Percentiles rank a stretch among this genome's conserved stretches.
These are phyloP conservation scores for Penicillium sumatraense DNA, from an alignment of 2,329 filamentous ascomycete genomes.

Conservation along the genomic window DNA sequence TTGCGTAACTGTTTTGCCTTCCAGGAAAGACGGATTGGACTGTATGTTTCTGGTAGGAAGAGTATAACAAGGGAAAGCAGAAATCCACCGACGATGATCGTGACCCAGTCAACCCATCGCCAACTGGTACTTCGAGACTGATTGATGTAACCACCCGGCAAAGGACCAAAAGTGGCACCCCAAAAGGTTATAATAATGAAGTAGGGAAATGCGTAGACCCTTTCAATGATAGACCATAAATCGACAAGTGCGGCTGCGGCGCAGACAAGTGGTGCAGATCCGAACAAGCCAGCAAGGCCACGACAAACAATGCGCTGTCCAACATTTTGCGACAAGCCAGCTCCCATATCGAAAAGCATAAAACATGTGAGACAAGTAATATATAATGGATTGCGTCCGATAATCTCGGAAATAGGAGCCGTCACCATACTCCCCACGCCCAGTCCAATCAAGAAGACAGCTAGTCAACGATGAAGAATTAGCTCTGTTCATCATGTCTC, in stretches of 20 bases:
- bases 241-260: slow-evolving; percentile 10
- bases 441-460: slow-evolving; percentile 4
- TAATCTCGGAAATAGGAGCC: slow-evolving; percentile 9
- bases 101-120: slow-evolving; percentile 55
- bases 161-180: slow-evolving; percentile 42
- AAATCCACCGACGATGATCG: slow-evolving; percentile 41
- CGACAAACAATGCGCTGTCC: slow-evolving; percentile 54
- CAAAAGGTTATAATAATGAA: slow-evolving; percentile 43
- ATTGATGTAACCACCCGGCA: slow-evolving; percentile 53
- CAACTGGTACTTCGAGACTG: slow-evolving; percentile 43
- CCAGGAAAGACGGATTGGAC: slow-evolving; percentile 52
- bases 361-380: slow-evolving; percentile 34
- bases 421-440: slow-evolving; percentile 7
- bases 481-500: neutral
- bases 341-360: slow-evolving; percentile 56
- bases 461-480: slow-evolving; percentile 6
- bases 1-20: slow-evolving; percentile 48
- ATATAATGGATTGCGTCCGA: slow-evolving; percentile 12
- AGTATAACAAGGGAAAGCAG: slow-evolving; percentile 43
- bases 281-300: slow-evolving; percentile 8
- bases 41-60: slow-evolving; percentile 57
- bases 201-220: slow-evolving; percentile 11
- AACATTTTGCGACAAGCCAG: slow-evolving; percentile 53
- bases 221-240: slow-evolving; percentile 11
- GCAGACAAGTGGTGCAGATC: slow-evolving; percentile 9